Conservation (phyloP, 495 filamentous ascomycete species). For the Trichoderma asperelloides region DNA sequence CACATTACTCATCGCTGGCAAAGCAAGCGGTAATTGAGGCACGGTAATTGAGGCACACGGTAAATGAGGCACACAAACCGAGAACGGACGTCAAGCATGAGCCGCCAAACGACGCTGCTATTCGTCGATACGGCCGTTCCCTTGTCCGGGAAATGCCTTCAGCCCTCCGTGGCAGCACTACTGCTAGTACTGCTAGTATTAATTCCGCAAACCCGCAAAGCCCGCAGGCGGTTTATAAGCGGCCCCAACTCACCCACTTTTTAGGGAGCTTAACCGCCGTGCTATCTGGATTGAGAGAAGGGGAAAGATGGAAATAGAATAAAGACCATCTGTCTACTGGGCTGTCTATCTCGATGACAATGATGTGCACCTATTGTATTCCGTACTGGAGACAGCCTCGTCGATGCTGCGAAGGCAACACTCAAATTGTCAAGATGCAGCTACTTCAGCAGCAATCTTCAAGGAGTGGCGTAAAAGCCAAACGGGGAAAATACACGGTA, state of each 20-base stretch:
- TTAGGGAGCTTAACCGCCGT: not conserved
- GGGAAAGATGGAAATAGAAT: not conserved
- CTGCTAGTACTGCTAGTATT: not conserved
- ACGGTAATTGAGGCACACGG: not conserved
- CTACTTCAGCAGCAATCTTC: too few species aligned
- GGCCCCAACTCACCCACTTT: conserved; percentile 1
- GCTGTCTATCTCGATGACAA: too few species aligned
- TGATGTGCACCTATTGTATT: too few species aligned
- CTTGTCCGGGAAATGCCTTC: not conserved
- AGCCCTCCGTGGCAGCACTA: not conserved
- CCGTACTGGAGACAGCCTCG: too few species aligned
- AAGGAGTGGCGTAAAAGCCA: too few species aligned
- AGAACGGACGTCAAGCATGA: not conserved
- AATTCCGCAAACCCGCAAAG: conserved; percentile 1
- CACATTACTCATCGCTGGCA: not conserved
- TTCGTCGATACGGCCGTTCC: not conserved
- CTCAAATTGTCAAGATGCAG: too few species aligned
- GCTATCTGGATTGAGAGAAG: not conserved
- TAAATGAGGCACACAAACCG: not conserved
- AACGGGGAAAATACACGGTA: too few species aligned
- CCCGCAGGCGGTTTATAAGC: not conserved
- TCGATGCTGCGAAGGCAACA: too few species aligned
- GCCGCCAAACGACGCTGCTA: not conserved
- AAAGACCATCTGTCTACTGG: not conserved
- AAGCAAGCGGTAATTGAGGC: not conserved